Base-by-base conservation (phyloP, 768 basidiomycete species). In the Xerocomus potaroensis region DNA sequence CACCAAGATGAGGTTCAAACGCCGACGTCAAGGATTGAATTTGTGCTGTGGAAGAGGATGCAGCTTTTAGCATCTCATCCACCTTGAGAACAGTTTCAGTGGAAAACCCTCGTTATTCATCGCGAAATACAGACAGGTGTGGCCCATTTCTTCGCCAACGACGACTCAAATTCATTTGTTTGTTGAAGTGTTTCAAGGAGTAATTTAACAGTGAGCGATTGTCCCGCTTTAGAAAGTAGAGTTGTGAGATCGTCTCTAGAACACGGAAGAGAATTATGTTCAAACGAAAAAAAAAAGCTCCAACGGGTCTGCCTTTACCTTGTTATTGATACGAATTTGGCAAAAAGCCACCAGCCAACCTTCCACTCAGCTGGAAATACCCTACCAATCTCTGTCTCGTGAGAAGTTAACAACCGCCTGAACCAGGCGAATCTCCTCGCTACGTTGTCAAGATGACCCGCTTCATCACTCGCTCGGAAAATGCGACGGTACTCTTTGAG, bases 341-440 rank as follows among this genome's bases (percentile, higher is more conserved):
- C 78, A 26, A 87, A 74, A 31, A 99, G 69, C 65, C 81, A 74
- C 78, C 89, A 87, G 2, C 81, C 84, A 24, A 94, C 87, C 47
- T 74, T 83, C 96, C 96, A 99, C 34, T 82, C 79, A 1, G 75
- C 61, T 4, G 96, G 92, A 63, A 97, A 96, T 1, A 90, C 78
- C 12, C 79, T 72, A 0, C 85, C 86, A 50, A 87, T 83, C 55
- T 96, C 94, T 8, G 88, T 76, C 56, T 98, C 94, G 63, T 96
- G 90, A 5, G 79, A 81, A 47, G 84, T 81, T 18, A 99, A 69
- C 24, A 93, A 65, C 23, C 94, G 79, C 18, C 87, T 75, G 69
- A 97, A 98, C 93, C 94, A 99, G 4, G 93, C 91, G 56, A 91
- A 98, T 33, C 96, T 80, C 14, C 96, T 74, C 0, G 91, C 81